phyloP scores from a whole-genome alignment of 2,329 filamentous ascomycete genomes.

The Fusarium pininemorale region DNA sequence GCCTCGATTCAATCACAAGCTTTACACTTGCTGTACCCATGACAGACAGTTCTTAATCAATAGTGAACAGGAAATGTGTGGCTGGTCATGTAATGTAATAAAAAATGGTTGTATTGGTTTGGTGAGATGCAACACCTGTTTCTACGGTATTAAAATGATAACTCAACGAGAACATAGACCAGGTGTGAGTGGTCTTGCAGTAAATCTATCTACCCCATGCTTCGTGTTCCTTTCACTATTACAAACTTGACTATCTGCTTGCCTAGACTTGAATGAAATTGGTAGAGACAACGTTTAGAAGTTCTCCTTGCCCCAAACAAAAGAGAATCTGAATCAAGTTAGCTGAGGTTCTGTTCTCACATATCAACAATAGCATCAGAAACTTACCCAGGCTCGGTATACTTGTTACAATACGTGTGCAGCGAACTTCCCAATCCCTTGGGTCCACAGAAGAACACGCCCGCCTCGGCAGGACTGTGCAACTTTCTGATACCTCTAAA shows the following conservation, averaged over 20 bases:
- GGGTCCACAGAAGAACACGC: slow-evolving; percentile 87
- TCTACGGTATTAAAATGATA: slow-evolving; percentile 33
- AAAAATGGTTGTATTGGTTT: slow-evolving; percentile 10
- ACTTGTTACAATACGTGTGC: slow-evolving; percentile 88
- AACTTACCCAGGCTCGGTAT: slow-evolving; percentile 79
- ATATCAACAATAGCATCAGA: background rate
- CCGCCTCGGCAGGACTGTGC: slow-evolving; percentile 75
- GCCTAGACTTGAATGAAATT: background rate
- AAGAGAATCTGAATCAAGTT: slow-evolving; percentile 62
- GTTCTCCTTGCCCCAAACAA: slow-evolving; percentile 76
- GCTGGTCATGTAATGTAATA: background rate
- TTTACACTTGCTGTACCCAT: background rate
- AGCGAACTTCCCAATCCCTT: slow-evolving; percentile 80
- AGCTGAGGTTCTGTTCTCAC: slow-evolving; percentile 35
- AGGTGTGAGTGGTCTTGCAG: slow-evolving; percentile 4
- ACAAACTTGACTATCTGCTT: slow-evolving; percentile 16
- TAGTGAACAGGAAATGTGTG: background rate
- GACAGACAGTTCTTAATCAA: background rate
- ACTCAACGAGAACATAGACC: slow-evolving; percentile 20
- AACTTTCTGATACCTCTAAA: slow-evolving; percentile 85
- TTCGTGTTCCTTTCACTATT: slow-evolving; percentile 8
- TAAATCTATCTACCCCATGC: slow-evolving; percentile 24
- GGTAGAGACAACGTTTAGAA: slow-evolving; percentile 43
- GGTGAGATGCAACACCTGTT: slow-evolving; percentile 18
- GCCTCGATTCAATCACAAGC: background rate